Evolutionary conservation across 257 asterid species (phyloP), one percentile per base, ranked within the genome.

Genomic region (Plantago elongata): DNA sequence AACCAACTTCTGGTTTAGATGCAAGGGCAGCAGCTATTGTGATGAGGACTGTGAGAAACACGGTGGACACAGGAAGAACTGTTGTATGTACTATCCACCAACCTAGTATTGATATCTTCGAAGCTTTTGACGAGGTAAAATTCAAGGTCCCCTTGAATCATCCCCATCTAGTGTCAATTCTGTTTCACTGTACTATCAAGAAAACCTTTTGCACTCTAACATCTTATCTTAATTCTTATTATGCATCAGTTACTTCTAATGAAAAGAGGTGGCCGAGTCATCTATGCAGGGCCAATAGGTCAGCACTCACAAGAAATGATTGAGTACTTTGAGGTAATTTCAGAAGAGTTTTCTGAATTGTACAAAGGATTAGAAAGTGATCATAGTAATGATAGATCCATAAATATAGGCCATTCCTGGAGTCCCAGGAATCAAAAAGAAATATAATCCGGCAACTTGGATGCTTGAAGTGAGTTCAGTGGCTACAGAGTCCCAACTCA

Each of bases 401-500:
- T 13, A 40, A 22, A 46, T 72, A 65, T 68, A 89, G 95, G 83
- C 81, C 18, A 67, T 87, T 48, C 75, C 86, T 5, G 88, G 90
- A 55, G 89, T 85, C 16, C 77, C 84, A 29, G 83, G 68, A 64
- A 90, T 90, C 54, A 81, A 73, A 75, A 93, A 83, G 65, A 87
- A 90, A 64, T 79, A 82, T 51, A 87, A 90, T 67, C 93, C 93
- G n/a, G 90, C 97, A 56, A 82, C 96, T 7, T 90, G 95, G 97
- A 90, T 87, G 97, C 83, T 90, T 11, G 95, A 87, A 78, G 94
- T 73, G 29, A 90, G 90, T 82, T 87, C 95, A 9, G 62, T 74
- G 12, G 82, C 84, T 5, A 67, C 78, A 3, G 97, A 90, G 73
- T 75, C 78, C 42, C 75, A 78, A 51, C 87, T 87, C 3, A 85